Evolutionary conservation across 1,284 basidiomycete genomes (phyloP), one percentile per base, ranked within the genome.

Genomic region (Heliocybe sulcata): DNA sequence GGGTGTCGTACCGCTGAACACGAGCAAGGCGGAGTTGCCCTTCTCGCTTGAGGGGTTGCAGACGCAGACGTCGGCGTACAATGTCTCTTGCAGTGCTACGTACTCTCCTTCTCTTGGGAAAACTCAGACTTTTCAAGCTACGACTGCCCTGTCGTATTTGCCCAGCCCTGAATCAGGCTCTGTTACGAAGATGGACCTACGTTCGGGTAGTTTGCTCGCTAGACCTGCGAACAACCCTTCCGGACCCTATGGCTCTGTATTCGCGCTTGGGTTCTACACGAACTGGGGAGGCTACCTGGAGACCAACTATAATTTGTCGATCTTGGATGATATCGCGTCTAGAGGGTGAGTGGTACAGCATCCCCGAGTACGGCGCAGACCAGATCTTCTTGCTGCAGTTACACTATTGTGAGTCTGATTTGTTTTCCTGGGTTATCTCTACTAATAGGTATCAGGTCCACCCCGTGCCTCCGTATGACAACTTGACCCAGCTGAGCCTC

Each of bases 201-300:
- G 83, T 45, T 88, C 85, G 1, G 87, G 87, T 2, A 82, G 79
- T 0, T 59, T 90, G 53, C 70, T 89, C 35, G 84, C 83, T 3
- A 75, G 78, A 57, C 77, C 80, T 16, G 70, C 73, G 1, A 71
- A 66, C 54, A 81, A 80, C 12, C 68, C 69, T 50, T 72, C 71
- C 4, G 79, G 80, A 1, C 61, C 64, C 3, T 89, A 82, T 63
- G 73, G 77, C 38, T 76, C 82, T 0, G 73, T 90, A 0, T 79
- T 89, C 53, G 85, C 87, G 0, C 76, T 88, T 53, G 88, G 88
- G 1, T 90, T 86, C 64, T 90, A 88, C 63, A 88, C 87, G 0
- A 70, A 73, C 42, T 90, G 87, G 56, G 75, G 75, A 53, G 70
- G 70, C 2, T 89, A 87, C 61, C 65, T 90, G 49, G 74, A 74